These are phyloP conservation scores for Russula earlei DNA, from an alignment of 768 basidiomycete genomes.

Conservation along the genomic window DNA sequence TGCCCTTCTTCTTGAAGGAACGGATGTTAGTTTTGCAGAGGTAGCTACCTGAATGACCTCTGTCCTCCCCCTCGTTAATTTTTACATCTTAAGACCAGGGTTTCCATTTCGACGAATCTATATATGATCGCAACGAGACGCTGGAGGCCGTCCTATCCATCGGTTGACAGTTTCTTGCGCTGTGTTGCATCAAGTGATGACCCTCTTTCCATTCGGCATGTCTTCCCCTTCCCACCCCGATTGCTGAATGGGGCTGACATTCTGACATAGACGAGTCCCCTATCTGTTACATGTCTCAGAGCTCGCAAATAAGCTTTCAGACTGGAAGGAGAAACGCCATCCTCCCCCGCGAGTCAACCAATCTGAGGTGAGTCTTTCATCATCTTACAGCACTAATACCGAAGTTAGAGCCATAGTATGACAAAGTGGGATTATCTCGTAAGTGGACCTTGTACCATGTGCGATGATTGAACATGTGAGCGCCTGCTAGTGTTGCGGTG, in stretches of 20 bases:
- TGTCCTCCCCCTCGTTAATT: background rate
- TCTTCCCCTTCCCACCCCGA: background rate
- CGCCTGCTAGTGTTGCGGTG: slow-evolving; percentile 56
- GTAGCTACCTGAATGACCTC: slow-evolving; percentile 31
- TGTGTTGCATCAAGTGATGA: slow-evolving; percentile 9
- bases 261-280: slow-evolving; percentile 36
- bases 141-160: slow-evolving; percentile 16
- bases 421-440: slow-evolving; percentile 84
- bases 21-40: slow-evolving; percentile 79
- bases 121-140: slow-evolving; percentile 17
- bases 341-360: slow-evolving; percentile 81
- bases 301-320: slow-evolving; percentile 50
- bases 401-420: slow-evolving; percentile 43
- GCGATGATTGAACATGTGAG: slow-evolving; percentile 6
- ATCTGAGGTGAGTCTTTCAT: slow-evolving; percentile 46
- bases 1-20: slow-evolving; percentile 61
- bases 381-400: background rate
- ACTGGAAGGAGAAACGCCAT: slow-evolving; percentile 67
- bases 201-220: slow-evolving; percentile 17
- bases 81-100: background rate
- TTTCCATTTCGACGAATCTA: slow-evolving; percentile 11
- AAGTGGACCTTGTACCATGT: slow-evolving; percentile 24
- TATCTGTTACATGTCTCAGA: slow-evolving; percentile 47
- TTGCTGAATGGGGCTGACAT: background rate
- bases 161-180: slow-evolving; percentile 10